Conservation (phyloP, 805 yeast species). For the Groenewaldozyma tartarivorans region DNA sequence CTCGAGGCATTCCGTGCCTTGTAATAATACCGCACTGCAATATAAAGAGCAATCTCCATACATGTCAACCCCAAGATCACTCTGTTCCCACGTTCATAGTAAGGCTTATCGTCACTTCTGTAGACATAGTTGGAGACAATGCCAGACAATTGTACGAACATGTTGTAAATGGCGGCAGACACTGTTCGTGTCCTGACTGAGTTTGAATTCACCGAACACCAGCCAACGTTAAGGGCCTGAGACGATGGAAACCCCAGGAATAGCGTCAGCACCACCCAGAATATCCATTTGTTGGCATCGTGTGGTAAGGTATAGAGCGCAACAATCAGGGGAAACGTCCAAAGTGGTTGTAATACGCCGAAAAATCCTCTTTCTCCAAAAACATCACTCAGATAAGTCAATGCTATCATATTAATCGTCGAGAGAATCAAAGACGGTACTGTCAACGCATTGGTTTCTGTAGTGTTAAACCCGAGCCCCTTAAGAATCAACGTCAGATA, state of each 20-base stretch:
- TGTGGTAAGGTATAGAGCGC: slow-evolving; percentile 1
- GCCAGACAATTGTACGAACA: slow-evolving; percentile 50
- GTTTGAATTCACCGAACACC: slow-evolving; percentile 56
- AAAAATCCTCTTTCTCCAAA: slow-evolving; percentile 13
- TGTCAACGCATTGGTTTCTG: slow-evolving; percentile 41
- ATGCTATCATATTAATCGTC: slow-evolving; percentile 8
- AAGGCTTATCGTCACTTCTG: slow-evolving; percentile 46
- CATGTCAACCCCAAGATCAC: slow-evolving; percentile 20
- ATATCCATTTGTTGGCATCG: slow-evolving; percentile 19
- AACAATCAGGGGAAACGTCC: slow-evolving; percentile 12
- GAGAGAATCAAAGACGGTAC: slow-evolving; percentile 25
- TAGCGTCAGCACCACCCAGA: slow-evolving; percentile 22
- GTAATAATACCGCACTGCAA: slow-evolving; percentile 24
- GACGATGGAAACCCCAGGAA: slow-evolving; percentile 28
- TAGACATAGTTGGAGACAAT: slow-evolving; percentile 50
- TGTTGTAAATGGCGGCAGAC: slow-evolving; percentile 55
- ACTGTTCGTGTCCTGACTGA: slow-evolving; percentile 57
- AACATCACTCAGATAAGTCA: slow-evolving; percentile 12
- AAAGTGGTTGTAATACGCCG: slow-evolving; percentile 12
- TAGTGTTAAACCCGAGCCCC: slow-evolving; percentile 42
- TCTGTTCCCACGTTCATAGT: slow-evolving; percentile 48
- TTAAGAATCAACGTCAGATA: slow-evolving; percentile 44
- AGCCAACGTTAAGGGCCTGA: slow-evolving; percentile 46
- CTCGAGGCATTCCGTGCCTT: slow-evolving; percentile 23
- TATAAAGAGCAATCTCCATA: slow-evolving; percentile 11